phyloP scores from a whole-genome alignment of 352 stramenopile genomes.

The Blastocystis sp. region DNA sequence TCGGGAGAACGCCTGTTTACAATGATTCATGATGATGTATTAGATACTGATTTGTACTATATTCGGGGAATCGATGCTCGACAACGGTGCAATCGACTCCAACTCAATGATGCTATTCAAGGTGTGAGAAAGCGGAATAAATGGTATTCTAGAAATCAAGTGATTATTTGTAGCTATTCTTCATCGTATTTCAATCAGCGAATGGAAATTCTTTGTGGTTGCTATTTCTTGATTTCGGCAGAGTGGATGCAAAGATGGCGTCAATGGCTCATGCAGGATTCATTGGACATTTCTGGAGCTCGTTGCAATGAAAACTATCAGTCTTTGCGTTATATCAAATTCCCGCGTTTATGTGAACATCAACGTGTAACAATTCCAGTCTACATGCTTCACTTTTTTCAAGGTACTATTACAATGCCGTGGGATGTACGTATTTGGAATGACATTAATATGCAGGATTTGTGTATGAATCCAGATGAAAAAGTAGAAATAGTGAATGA shows the following conservation, averaged over 20 bases:
- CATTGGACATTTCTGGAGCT: background rate
- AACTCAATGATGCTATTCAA: too few relatives aligned
- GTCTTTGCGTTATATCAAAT: background rate
- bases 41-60: background rate
- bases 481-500: background rate
- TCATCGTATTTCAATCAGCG: background rate
- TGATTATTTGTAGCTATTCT: background rate
- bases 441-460: background rate
- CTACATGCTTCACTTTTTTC: constrained; percentile 14
- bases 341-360: background rate
- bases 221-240: background rate
- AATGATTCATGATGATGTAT: background rate
- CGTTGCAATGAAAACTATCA: background rate
- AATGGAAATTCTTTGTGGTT: background rate
- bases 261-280: background rate
- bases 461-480: background rate
- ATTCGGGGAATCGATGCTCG: background rate
- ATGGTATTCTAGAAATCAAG: too few relatives aligned
- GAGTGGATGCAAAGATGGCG: background rate
- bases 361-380: background rate
- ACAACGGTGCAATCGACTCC: too few relatives aligned
- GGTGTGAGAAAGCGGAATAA: too few relatives aligned
- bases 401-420: background rate
- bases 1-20: background rate
- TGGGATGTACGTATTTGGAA: background rate